Evolutionary conservation across 495 filamentous ascomycete genomes (phyloP).

Genomic region (Staphylotrichum tortipilum): DNA sequence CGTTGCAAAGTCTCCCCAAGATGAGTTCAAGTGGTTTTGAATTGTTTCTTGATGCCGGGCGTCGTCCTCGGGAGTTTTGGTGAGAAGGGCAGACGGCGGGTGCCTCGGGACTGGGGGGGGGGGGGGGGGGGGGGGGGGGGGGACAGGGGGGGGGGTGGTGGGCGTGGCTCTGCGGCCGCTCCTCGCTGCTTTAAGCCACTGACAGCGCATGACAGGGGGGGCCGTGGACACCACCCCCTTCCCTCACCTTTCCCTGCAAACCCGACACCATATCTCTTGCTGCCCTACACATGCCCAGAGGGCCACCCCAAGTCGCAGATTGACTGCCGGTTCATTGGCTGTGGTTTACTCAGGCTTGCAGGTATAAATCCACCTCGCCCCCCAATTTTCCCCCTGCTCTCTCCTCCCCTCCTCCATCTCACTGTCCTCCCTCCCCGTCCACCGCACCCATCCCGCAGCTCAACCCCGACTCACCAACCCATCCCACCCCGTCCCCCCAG

Average conservation of each 20-base stretch:
- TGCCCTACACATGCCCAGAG: background rate
- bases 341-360: background rate
- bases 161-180: background rate
- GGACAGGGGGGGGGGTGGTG: no score
- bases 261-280: background rate
- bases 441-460: background rate
- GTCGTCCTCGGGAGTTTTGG: background rate
- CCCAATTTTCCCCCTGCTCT: background rate
- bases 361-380: constrained; percentile 4
- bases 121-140: background rate
- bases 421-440: background rate
- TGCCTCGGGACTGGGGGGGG: background rate
- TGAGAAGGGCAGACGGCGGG: background rate
- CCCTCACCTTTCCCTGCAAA: background rate
- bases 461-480: background rate
- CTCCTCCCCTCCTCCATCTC: background rate
- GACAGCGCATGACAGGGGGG: background rate
- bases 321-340: background rate
- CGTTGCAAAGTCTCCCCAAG: background rate
- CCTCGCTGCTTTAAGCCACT: background rate
- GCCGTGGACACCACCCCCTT: background rate
- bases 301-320: background rate
- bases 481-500: background rate
- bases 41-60: no score
- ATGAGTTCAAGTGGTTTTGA: background rate